phyloP scores from a whole-genome alignment of 495 filamentous ascomycete species.

The Daldinia grandis region DNA sequence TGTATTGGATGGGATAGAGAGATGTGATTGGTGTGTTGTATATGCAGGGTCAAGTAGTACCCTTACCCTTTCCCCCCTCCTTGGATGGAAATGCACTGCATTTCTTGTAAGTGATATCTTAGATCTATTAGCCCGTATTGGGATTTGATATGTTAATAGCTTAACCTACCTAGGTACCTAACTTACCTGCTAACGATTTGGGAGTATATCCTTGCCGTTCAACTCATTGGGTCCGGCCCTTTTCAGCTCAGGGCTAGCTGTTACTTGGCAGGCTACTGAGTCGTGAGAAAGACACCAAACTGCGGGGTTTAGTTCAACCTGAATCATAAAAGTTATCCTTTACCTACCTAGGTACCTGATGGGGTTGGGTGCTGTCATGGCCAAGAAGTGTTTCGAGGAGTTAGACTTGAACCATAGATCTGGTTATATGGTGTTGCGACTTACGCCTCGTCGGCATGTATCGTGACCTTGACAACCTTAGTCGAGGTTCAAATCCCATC shows the following conservation, averaged over 20 bases:
- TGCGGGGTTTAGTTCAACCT: not conserved
- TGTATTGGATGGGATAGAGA: slow-evolving; percentile 6
- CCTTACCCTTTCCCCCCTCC: not conserved
- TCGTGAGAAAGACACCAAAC: not conserved
- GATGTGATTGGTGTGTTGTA: slow-evolving; percentile 22
- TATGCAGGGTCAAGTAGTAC: slow-evolving; percentile 30
- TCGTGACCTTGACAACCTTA: no score
- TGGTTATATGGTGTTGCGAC: no score
- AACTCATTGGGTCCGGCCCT: slow-evolving; percentile 4
- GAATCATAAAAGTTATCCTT: not conserved
- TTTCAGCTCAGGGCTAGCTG: not conserved
- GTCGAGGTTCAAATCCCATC: no score
- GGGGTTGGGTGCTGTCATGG: not conserved
- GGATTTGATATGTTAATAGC: not conserved
- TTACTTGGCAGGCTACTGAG: not conserved
- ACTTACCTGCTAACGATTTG: not conserved
- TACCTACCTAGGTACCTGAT: not conserved
- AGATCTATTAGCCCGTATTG: not conserved
- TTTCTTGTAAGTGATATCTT: not conserved
- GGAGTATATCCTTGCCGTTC: not conserved
- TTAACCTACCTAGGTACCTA: no score
- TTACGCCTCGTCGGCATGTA: no score
- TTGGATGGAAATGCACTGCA: not conserved
- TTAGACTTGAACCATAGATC: not conserved
- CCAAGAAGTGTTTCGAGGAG: not conserved